These are phyloP conservation scores for Xylaria polymorpha DNA, from an alignment of 2,329 filamentous ascomycete species.

Conservation along the genomic window DNA sequence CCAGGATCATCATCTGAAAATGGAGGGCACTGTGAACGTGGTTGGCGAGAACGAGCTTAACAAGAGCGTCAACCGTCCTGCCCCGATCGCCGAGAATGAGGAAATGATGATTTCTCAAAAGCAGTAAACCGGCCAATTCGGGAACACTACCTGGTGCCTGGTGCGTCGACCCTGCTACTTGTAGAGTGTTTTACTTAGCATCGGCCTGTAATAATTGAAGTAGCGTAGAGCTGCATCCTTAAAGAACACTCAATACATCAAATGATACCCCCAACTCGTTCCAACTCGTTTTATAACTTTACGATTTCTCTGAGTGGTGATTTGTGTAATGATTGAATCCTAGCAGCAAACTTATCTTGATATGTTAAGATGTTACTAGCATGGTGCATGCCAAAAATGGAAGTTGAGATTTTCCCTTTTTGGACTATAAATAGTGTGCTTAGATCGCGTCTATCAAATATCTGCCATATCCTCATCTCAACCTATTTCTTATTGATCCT, in stretches of 20 bases:
- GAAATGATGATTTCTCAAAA: slow-evolving; percentile 53
- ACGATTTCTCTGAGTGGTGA: background rate
- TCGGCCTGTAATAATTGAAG: slow-evolving; percentile 30
- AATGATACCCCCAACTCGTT: slow-evolving; percentile 31
- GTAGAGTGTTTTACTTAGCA: slow-evolving; percentile 7
- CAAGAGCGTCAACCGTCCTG: slow-evolving; percentile 46
- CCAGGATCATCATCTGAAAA: slow-evolving; percentile 52
- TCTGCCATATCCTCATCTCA: background rate
- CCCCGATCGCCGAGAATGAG: slow-evolving; percentile 51
- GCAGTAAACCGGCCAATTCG: slow-evolving; percentile 41
- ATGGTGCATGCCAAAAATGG: background rate
- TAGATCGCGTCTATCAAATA: background rate
- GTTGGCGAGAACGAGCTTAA: slow-evolving; percentile 58
- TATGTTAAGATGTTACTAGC: no score
- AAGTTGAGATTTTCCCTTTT: background rate
- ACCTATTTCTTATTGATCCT: background rate
- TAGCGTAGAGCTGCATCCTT: slow-evolving; percentile 9
- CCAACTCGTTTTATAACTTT: no score
- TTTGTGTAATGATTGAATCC: background rate
- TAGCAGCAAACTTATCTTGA: background rate
- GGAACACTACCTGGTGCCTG: slow-evolving; percentile 21
- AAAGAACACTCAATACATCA: slow-evolving; percentile 26
- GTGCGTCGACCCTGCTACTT: slow-evolving; percentile 19
- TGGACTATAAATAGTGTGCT: background rate
- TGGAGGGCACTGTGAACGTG: slow-evolving; percentile 54